Percentiles rank a stretch among this genome's conserved stretches.
phyloP scores from a whole-genome alignment of 2,329 filamentous ascomycete genomes.

The Venturia nashicola region DNA sequence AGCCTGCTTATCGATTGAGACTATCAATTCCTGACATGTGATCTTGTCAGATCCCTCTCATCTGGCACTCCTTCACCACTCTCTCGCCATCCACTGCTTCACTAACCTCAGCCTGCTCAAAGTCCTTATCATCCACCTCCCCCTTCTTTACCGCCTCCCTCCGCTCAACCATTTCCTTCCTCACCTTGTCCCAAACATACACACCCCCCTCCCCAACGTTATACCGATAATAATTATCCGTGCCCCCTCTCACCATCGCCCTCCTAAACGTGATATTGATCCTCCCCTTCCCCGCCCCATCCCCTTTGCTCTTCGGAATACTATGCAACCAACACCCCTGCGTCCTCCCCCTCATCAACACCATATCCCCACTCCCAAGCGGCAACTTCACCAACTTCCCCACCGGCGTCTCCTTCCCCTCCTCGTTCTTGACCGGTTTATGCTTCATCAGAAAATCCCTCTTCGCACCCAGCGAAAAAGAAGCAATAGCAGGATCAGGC shows the following conservation, averaged over 20 bases:
- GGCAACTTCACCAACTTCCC: conserved; percentile 35
- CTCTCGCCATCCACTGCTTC: too few species aligned
- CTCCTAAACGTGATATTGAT: conserved; percentile 67
- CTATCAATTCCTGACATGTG: not conserved
- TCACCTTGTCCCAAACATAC: conserved; percentile 52
- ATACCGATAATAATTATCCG: conserved; percentile 75
- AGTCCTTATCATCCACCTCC: too few species aligned
- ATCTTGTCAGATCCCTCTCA: too few species aligned
- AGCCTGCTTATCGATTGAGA: not conserved
- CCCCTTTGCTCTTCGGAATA: conserved; percentile 60
- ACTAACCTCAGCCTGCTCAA: too few species aligned
- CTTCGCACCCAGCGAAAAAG: conserved; percentile 58
- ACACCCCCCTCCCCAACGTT: conserved; percentile 61
- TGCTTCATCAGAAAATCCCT: conserved; percentile 72
- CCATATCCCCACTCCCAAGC: conserved; percentile 61
- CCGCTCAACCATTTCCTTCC: conserved; percentile 38
- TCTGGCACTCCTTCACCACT: too few species aligned
- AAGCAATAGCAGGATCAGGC: conserved; percentile 56
- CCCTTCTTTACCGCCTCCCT: not conserved
- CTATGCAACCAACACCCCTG: conserved; percentile 68
- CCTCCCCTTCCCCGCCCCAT: conserved; percentile 46
- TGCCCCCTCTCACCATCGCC: conserved; percentile 59
- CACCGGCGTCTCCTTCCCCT: conserved; percentile 17
- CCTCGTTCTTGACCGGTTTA: conserved; percentile 42
- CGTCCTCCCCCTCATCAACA: conserved; percentile 65